These are phyloP conservation scores for Theileria sp. DNA, from an alignment of 169 alveolate genomes.

Conservation along the genomic window DNA sequence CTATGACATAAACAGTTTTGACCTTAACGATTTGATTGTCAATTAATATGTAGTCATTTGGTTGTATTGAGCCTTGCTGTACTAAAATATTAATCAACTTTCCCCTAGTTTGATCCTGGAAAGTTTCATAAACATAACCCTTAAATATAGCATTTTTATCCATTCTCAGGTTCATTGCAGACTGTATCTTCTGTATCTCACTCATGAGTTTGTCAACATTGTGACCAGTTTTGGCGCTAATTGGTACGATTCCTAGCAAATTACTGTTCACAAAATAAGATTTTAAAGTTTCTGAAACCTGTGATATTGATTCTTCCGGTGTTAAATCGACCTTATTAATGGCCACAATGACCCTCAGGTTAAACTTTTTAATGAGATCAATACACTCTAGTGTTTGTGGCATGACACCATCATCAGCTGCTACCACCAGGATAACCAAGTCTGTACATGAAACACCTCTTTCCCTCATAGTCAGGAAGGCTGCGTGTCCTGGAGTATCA, in stretches of 20 bases:
- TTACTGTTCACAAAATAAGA: conserved; percentile 66
- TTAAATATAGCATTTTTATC: conserved; percentile 57
- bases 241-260: conserved; percentile 67
- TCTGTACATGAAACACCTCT: conserved; percentile 94
- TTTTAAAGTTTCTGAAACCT: conserved; percentile 11
- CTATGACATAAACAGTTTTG: not conserved
- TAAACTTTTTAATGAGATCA: conserved; percentile 71
- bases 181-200: conserved; percentile 71
- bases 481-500: conserved; percentile 97
- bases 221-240: conserved; percentile 81
- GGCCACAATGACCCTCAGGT: conserved; percentile 85
- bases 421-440: conserved; percentile 88
- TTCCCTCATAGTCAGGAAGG: conserved; percentile 86
- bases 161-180: conserved; percentile 71
- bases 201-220: conserved; percentile 78
- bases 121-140: conserved; percentile 75
- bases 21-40: not conserved
- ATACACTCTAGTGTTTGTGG: conserved; percentile 91
- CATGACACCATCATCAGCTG: conserved; percentile 93
- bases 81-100: conserved; percentile 65
- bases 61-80: conserved; percentile 62
- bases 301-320: conserved; percentile 60
- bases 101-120: conserved; percentile 64
- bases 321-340: conserved; percentile 86
- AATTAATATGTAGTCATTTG: conserved; percentile 51